Evolutionary conservation across 805 yeast genomes (phyloP).

Genomic region (Yarrowia sp.): DNA sequence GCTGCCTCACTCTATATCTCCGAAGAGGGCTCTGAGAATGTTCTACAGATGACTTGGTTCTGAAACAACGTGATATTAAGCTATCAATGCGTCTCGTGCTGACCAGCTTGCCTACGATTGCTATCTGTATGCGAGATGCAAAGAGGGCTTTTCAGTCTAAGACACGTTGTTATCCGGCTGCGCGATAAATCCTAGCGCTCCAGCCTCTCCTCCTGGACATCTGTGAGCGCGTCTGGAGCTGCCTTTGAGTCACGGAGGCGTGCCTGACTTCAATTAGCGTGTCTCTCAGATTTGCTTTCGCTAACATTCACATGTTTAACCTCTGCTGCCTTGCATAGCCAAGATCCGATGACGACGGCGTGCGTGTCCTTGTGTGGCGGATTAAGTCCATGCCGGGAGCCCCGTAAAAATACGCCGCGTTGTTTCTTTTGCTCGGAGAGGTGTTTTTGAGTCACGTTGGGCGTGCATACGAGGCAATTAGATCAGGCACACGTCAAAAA

Average conservation of each 20-base stretch:
- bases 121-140: conserved; percentile 6
- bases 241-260: neutral
- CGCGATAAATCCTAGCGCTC: neutral
- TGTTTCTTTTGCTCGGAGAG: neutral
- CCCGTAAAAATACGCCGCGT: neutral
- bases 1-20: conserved; percentile 1
- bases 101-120: neutral
- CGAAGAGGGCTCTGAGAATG: neutral
- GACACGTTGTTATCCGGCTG: neutral
- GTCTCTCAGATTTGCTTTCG: neutral
- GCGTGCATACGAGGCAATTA: neutral
- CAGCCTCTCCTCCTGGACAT: too few relatives aligned
- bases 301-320: neutral
- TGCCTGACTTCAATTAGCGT: neutral
- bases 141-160: neutral
- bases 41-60: conserved; percentile 6
- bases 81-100: neutral
- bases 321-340: conserved; percentile 18
- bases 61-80: conserved; percentile 4
- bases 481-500: neutral
- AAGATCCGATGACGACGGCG: neutral
- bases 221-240: too few relatives aligned
- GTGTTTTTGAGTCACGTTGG: too few relatives aligned
- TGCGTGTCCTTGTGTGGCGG: neutral
- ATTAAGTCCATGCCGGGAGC: neutral